A percentile compares a stretch with the other conserved stretches of the same genome.
phyloP scores from a whole-genome alignment of 129 eudicot species.

The Lactuca sativa region DNA sequence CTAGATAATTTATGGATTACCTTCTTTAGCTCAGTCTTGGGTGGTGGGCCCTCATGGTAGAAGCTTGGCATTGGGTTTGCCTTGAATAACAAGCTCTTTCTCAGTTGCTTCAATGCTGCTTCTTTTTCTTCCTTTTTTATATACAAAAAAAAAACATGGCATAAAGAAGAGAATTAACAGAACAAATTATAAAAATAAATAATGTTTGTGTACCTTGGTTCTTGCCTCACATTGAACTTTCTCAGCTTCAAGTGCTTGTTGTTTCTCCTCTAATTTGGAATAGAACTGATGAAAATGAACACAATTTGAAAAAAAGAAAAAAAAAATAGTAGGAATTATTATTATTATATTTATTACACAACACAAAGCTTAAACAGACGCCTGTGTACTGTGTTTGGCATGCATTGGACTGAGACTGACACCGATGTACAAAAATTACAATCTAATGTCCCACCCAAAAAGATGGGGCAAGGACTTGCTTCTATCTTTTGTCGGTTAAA shows the following conservation, averaged over 20 bases:
- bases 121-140: conserved; percentile 76
- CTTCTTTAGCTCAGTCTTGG: conserved; percentile 82
- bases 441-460: background rate
- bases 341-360: background rate
- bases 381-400: background rate
- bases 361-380: background rate
- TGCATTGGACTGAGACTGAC: background rate
- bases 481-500: background rate
- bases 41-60: conserved; percentile 93
- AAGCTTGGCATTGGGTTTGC: conserved; percentile 97
- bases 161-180: background rate
- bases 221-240: conserved; percentile 70
- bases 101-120: conserved; percentile 77
- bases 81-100: conserved; percentile 73
- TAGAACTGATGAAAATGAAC: conserved; percentile 47
- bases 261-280: conserved; percentile 81
- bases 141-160: background rate
- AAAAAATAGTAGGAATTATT: background rate
- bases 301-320: background rate
- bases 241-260: conserved; percentile 83
- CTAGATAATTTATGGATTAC: conserved; percentile 26
- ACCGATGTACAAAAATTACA: background rate
- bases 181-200: background rate
- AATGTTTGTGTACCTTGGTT: conserved; percentile 55
- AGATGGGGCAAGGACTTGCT: background rate